Evolutionary conservation across 2,329 filamentous ascomycete species (phyloP), one percentile per base, ranked within the genome.

Genomic region (Neopestalotiopsis clavispora): DNA sequence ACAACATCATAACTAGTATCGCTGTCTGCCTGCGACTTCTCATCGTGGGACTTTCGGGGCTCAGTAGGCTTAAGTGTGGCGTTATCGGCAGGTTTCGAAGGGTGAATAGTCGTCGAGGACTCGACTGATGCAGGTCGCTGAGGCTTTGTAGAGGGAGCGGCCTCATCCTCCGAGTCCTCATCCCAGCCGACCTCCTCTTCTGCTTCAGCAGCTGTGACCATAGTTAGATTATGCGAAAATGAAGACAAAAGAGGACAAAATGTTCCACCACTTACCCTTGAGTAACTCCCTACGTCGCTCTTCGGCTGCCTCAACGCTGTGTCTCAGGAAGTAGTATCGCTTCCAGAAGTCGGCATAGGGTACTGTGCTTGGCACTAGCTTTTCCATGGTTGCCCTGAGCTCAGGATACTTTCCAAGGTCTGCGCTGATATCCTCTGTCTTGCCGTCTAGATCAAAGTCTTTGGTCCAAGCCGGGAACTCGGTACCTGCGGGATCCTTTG

Each of bases 1-100:
- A 99, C 94, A 42, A 99, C 87, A 79, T 99, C 96, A 79, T 99
- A 99, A 82, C 94, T 97, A 20, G 94, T 94, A 75, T 99, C 96
- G 78, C 95, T 98, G 75, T 96, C 96, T 7, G 94, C 90, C 74
- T 96, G 93, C 32, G 93, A 97, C 79, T 95, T 94, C 79, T 94
- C 92, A 76, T 97, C 94, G 75, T 97, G 92, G 32, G 94, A 97
- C 75, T 87, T 89, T 62, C 93, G 91, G 20, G 90, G 84, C 74
- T 92, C 89, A 38, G 83, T 81, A 32, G 90, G 86, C 80, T 94
- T 94, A 62, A 89, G 83, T n/a, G 77, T 77, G 59, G 77, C 76
- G 70, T 82, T 71, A 72, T 76, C 73, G 68, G 78, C 70, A 58
- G 74, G 74, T 63, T 75, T 76, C 65, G 82, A 84, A 45, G 87